These are phyloP conservation scores for Colletotrichum liriopes DNA, from an alignment of 2,329 filamentous ascomycete species.

Conservation along the genomic window DNA sequence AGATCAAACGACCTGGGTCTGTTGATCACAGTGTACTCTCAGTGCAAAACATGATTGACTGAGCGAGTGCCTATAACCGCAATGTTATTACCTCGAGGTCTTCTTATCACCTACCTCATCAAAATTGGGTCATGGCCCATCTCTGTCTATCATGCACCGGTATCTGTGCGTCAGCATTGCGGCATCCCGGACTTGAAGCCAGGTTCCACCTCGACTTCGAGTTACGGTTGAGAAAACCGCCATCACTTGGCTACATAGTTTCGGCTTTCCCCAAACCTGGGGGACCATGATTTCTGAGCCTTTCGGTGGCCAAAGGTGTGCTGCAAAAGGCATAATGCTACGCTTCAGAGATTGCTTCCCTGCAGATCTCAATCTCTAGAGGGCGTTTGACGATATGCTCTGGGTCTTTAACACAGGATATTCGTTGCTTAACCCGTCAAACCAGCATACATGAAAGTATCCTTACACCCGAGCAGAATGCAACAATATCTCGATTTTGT, in stretches of 20 bases:
- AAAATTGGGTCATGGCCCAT: neutral
- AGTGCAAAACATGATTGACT: conserved; percentile 33
- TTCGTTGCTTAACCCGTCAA: neutral
- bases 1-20: conserved; percentile 9
- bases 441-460: too few species aligned
- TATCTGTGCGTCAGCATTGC: neutral
- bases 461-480: neutral
- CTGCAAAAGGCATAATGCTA: too few species aligned
- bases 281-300: neutral
- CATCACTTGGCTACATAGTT: neutral
- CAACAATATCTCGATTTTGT: too few species aligned
- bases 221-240: neutral
- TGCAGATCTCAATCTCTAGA: too few species aligned
- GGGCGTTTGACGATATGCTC: too few species aligned
- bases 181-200: neutral
- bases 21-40: conserved; percentile 47
- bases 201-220: neutral
- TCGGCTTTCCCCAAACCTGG: neutral
- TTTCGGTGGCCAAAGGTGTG: too few species aligned
- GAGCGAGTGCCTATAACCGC: neutral
- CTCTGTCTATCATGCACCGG: too few species aligned
- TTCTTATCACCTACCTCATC: neutral
- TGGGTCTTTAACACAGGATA: neutral
- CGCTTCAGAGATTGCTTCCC: too few species aligned
- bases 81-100: neutral